Conservation (phyloP, 2,329 filamentous ascomycete species). For the Colletotrichum melonis region DNA sequence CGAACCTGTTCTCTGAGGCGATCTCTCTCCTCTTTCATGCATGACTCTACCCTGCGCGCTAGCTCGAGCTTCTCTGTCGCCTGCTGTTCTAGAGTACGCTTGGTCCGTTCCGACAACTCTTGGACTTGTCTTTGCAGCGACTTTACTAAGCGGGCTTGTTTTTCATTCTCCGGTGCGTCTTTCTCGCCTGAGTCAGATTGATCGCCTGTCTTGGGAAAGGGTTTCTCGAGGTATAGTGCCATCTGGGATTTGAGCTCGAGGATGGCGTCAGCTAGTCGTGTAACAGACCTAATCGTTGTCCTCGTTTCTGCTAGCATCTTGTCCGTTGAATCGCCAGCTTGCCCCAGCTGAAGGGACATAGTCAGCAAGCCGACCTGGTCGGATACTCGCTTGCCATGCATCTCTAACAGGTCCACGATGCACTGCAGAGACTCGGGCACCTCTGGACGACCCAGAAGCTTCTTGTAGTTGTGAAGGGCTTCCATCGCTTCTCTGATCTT, state of each 20-base stretch:
- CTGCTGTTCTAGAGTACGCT: not conserved
- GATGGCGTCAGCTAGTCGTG: not conserved
- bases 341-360: not conserved
- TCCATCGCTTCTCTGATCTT: conserved; percentile 7
- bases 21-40: conserved; percentile 4
- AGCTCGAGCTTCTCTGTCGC: not conserved
- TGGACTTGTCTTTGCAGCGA: not conserved
- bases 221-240: not conserved
- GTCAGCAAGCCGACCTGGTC: conserved; percentile 3
- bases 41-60: not conserved
- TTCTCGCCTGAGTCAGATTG: not conserved
- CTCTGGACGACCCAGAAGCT: conserved; percentile 8
- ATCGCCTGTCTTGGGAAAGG: not conserved
- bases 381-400: not conserved
- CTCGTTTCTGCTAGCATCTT: not conserved
- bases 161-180: not conserved
- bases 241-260: not conserved
- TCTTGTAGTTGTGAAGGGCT: conserved; percentile 14
- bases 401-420: not conserved
- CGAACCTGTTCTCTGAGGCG: not conserved
- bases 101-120: not conserved
- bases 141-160: not conserved
- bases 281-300: not conserved
- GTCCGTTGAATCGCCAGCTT: not conserved
- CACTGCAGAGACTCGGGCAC: conserved; percentile 1